Conservation (phyloP, 2,329 filamentous ascomycete genomes). For the Epichloe amarillans region DNA sequence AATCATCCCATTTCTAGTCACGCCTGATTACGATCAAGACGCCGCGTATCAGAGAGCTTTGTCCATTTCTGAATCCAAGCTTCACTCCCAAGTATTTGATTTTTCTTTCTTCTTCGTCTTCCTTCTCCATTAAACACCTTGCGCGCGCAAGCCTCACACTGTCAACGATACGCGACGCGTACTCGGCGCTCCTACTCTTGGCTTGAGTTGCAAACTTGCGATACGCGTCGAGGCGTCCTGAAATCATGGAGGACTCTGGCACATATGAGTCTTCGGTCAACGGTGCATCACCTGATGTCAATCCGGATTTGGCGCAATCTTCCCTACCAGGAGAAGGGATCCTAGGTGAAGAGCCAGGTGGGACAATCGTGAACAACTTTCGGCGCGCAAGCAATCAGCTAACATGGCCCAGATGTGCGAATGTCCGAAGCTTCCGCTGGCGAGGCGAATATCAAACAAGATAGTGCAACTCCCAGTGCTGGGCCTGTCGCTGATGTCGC, state of each 20-base stretch:
- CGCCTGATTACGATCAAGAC: constrained; percentile 27
- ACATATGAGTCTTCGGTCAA: constrained; percentile 45
- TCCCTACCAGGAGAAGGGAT: constrained; percentile 33
- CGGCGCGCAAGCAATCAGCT: background rate
- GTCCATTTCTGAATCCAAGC: background rate
- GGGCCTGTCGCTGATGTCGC: constrained; percentile 47
- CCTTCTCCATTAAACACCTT: background rate
- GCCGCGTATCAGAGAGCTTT: constrained; percentile 14
- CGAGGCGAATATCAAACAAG: constrained; percentile 44
- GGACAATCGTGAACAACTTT: background rate
- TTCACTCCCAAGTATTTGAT: background rate
- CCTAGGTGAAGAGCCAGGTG: constrained; percentile 34
- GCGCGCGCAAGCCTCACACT: background rate
- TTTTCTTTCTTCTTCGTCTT: background rate
- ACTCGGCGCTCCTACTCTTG: constrained; percentile 1
- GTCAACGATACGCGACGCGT: constrained; percentile 7
- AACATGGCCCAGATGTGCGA: constrained; percentile 38
- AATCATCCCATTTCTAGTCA: constrained; percentile 10
- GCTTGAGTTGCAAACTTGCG: background rate
- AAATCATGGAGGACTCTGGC: constrained; percentile 44
- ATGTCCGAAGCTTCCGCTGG: constrained; percentile 41
- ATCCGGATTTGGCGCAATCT: constrained; percentile 42
- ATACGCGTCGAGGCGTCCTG: background rate
- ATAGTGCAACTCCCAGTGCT: constrained; percentile 44
- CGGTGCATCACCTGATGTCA: constrained; percentile 42